Conservation (phyloP, 208 protist genomes). For the Endotrypanum monterogeii region DNA sequence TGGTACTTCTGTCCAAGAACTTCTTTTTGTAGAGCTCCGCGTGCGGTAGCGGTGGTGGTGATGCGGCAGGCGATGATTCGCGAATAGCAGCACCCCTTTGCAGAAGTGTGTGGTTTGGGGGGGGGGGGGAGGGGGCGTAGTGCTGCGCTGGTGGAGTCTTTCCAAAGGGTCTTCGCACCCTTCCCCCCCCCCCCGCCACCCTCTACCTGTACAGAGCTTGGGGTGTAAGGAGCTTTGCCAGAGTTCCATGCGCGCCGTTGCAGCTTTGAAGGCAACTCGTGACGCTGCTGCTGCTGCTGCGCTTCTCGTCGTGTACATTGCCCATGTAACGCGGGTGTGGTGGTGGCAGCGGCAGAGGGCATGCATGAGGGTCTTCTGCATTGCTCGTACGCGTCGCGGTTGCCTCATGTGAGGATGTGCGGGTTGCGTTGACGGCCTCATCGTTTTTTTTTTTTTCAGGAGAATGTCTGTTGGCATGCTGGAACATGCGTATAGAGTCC, state of each 20-base stretch:
- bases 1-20: not conserved
- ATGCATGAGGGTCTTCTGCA: constrained; percentile 18
- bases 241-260: not conserved
- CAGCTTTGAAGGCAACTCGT: not conserved
- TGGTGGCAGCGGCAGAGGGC: constrained; percentile 3
- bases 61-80: constrained; percentile 36
- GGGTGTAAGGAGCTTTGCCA: not conserved
- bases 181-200: no score
- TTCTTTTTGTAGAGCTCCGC: not conserved
- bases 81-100: constrained; percentile 44
- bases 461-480: constrained; percentile 5
- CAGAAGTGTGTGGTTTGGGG: no score
- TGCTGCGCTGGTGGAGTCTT: constrained; percentile 12
- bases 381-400: constrained; percentile 4
- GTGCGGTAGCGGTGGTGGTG: constrained; percentile 18
- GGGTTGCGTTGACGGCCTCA: not conserved
- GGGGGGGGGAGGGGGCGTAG: no score
- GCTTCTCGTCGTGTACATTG: not conserved
- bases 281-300: constrained; percentile 5
- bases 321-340: not conserved
- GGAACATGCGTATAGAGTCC: not conserved
- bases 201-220: no score
- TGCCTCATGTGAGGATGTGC: not conserved
- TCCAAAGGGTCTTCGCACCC: constrained; percentile 4
- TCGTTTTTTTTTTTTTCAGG: not conserved